Evolutionary conservation across 169 alveolate genomes (phyloP).

Genomic region (Plasmodium coatneyi): DNA sequence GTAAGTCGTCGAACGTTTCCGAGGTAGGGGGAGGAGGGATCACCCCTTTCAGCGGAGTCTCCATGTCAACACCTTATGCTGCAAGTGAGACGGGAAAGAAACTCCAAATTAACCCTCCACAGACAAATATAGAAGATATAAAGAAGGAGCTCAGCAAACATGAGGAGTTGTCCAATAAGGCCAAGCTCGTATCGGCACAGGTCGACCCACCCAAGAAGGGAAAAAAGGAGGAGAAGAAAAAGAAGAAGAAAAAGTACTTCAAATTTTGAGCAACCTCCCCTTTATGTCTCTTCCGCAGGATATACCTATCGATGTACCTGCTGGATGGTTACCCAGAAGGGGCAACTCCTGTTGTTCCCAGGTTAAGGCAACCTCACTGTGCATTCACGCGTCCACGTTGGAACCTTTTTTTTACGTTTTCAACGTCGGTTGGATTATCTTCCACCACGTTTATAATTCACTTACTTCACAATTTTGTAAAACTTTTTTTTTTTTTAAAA

Average conservation of each 20-base stretch:
- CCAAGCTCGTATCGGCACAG: conserved; percentile 82
- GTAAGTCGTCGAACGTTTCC: conserved; percentile 12
- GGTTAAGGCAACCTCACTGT: background rate
- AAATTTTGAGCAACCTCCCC: conserved; percentile 75
- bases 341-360: background rate
- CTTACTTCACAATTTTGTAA: background rate
- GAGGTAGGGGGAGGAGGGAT: conserved; percentile 13
- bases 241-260: conserved; percentile 82
- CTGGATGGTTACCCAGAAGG: background rate
- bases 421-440: background rate
- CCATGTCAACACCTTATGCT: conserved; percentile 35
- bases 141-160: conserved; percentile 67
- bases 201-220: conserved; percentile 70
- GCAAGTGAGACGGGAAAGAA: conserved; percentile 22
- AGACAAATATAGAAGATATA: conserved; percentile 33
- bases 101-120: background rate
- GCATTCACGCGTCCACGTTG: background rate
- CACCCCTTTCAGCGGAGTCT: conserved; percentile 31
- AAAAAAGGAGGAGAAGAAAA: conserved; percentile 75
- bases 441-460: background rate
- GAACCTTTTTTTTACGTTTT: background rate
- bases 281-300: background rate
- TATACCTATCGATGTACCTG: background rate
- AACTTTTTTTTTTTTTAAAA: background rate
- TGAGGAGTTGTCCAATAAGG: conserved; percentile 82